Base-by-base conservation (phyloP, 2,329 filamentous ascomycete genomes). In the Paecilomyces niveus region DNA sequence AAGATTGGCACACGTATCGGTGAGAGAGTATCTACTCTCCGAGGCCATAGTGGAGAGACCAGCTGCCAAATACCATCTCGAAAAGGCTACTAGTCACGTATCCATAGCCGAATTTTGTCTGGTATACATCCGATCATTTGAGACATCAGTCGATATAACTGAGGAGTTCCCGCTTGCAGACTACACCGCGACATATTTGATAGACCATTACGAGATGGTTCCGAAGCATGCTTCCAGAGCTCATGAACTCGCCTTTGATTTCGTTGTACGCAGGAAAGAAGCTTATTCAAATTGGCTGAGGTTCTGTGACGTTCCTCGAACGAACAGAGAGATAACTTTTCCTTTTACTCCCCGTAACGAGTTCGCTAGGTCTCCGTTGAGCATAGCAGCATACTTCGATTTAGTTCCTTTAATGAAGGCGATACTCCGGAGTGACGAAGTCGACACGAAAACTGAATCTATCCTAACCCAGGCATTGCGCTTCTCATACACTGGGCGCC, bases 11-110 rank as follows among this genome's bases (percentile, higher is more conserved):
- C 58, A 60, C 13, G 58, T 55, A 4, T 60, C 58, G 3, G 51
- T 60, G 18, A 57, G 53, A 11, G 58, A 60, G 8, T 60, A 60
- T 13, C 50, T 60, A 15, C 33, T 60, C 10, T 60, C 56, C 3
- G 18, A 13, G 8, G 54, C 49, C 11, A 60, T 60, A 3, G 5
- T 29, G 24, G 58, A 24, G 1, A 53, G 58, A 5, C 6, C 18
- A n/a, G 58, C 53, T 11, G 53, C 56, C 3, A 35, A 31, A 5
- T 60, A 18, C 31, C 53, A 56, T n/a, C 49, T 58, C 26, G 32
- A 58, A 10, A 49, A 55, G 29, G 6, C 56, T 3, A 6, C 22
- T 8, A 53, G 53, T 1, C 58, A 60, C n/a, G 29, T 26, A 9
- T 45, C 29, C 11, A 60, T 60, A 8, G 29, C 58, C 2, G 55